These are phyloP conservation scores for Nakaseomyces sp. DNA, from an alignment of 1,139 yeast genomes.

Conservation along the genomic window DNA sequence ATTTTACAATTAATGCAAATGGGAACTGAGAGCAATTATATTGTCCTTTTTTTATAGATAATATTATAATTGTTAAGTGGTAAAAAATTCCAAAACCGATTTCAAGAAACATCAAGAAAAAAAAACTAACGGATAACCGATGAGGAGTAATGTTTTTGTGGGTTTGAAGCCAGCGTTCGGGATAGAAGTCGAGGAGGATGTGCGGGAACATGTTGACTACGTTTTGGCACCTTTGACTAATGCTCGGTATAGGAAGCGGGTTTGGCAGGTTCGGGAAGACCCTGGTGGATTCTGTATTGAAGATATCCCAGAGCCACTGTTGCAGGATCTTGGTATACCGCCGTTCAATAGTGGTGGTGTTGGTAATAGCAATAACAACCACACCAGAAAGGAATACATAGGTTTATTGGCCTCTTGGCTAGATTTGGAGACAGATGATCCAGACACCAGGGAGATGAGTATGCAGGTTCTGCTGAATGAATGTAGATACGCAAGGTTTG, in stretches of 20 bases:
- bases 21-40: no score
- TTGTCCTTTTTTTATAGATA: no score
- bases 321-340: conserved; percentile 34
- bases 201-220: conserved; percentile 30
- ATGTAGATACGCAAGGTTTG: conserved; percentile 46
- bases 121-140: no score
- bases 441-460: conserved; percentile 42
- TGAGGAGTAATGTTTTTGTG: conserved; percentile 30
- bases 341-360: conserved; percentile 16
- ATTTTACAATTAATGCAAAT: no score
- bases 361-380: neutral
- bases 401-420: conserved; percentile 58
- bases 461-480: conserved; percentile 48
- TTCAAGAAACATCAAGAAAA: no score
- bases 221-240: conserved; percentile 39
- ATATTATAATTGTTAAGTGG: no score
- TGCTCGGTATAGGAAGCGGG: conserved; percentile 34
- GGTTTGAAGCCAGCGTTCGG: conserved; percentile 26
- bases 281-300: neutral
- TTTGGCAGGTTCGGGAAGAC: neutral
- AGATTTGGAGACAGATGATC: conserved; percentile 47
- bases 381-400: conserved; percentile 15
- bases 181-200: conserved; percentile 1
- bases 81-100: no score
- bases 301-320: conserved; percentile 32